Evolutionary conservation across 176 grass and related monocot genomes (phyloP), one percentile per base, ranked within the genome.

Genomic region (Triticum aestivum): DNA sequence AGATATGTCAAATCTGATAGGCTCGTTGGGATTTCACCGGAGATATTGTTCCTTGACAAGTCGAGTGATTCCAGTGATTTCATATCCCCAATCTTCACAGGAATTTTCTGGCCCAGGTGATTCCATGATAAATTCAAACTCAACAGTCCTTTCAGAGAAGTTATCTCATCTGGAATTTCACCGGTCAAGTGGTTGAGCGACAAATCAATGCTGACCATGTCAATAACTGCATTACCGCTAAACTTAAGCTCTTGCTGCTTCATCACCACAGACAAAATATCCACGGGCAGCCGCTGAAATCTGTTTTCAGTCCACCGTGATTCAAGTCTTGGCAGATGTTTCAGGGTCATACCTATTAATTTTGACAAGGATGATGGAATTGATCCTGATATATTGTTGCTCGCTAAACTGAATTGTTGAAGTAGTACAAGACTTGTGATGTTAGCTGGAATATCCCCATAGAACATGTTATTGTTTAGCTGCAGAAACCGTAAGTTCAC

Each of bases 1-100:
- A 94, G 13, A 78, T 12, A 89, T 14, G 74, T 87, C 8, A 94
- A 54, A 18, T 37, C 3, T 12, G 64, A 39, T 0, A 91, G 8
- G 23, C 51, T 64, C 3, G 17, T 0, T 0, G 90, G 84, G 14
- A 94, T 88, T 69, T 54, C 37, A 4, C 87, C 87, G 0, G 15
- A 86, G 21, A 94, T 17, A 0, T 72, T 41, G 32, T 94, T 94
- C 1, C 6, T 67, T 1, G 77, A 92, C 1, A 92, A 61, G 56
- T 94, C 90, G 0, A 92, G 75, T 23, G 92, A 94, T 39, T 90
- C 90, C 24, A 94, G 32, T 42, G 70, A 89, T 4, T 18, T 5
- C 52, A 94, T 71, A 3, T 3, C 5, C 8, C 90, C 87, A 45
- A 92, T 92, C 0, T 54, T 34, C 30, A 8, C 0, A 1, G 65